Conservation (phyloP, 768 basidiomycete species). For the Amanita muscaria region DNA sequence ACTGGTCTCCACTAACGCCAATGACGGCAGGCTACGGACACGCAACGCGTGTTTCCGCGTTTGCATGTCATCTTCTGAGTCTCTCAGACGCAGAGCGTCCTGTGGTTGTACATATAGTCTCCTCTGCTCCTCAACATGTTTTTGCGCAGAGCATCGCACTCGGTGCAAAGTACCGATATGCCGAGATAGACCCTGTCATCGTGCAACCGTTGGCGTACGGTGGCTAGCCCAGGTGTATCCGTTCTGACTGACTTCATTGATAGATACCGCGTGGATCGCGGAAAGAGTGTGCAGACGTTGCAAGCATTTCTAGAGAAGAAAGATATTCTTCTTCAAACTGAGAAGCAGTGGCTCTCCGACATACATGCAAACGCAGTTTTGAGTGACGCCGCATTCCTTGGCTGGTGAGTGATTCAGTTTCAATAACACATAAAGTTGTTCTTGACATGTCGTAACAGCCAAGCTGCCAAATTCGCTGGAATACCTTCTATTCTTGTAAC, state of each 20-base stretch:
- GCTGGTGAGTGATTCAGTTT: conserved; percentile 41
- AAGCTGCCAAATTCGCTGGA: conserved; percentile 53
- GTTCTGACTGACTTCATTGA: conserved; percentile 7
- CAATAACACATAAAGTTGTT: neutral
- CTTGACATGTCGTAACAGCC: conserved; percentile 30
- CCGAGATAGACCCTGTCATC: conserved; percentile 72
- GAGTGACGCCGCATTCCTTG: conserved; percentile 72
- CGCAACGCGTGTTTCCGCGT: conserved; percentile 74
- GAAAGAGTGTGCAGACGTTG: conserved; percentile 57
- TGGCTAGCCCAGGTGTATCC: neutral
- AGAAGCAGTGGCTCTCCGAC: conserved; percentile 47
- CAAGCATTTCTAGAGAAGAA: conserved; percentile 48
- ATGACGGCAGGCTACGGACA: conserved; percentile 63
- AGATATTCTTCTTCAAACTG: conserved; percentile 43
- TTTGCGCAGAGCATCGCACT: conserved; percentile 54
- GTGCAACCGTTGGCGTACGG: conserved; percentile 72
- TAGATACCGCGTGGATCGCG: conserved; percentile 67
- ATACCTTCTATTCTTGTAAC: conserved; percentile 70
- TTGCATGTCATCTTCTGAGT: conserved; percentile 49
- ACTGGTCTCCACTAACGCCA: neutral
- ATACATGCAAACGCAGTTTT: conserved; percentile 51
- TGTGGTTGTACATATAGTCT: conserved; percentile 48
- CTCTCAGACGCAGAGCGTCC: conserved; percentile 32
- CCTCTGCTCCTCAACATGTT: conserved; percentile 65
- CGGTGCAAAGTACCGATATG: conserved; percentile 61